Evolutionary conservation across 495 filamentous ascomycete genomes (phyloP).

Genomic region (Penicilliopsis zonata): DNA sequence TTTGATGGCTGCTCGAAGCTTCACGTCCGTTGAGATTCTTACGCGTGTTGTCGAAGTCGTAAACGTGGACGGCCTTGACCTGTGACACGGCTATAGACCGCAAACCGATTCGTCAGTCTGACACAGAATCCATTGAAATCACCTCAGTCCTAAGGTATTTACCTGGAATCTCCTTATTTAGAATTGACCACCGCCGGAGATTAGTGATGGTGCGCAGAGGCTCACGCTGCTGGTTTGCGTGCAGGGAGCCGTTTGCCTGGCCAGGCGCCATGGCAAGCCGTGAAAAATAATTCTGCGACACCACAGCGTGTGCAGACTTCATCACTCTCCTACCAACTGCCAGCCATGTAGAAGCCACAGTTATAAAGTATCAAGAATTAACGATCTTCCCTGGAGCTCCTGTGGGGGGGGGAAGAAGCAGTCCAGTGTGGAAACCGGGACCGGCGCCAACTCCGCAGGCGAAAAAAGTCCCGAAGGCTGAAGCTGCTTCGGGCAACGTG

Average conservation of each 20-base stretch:
- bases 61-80: constrained; percentile 79
- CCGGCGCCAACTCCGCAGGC: too few species aligned
- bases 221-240: constrained; percentile 7
- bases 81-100: constrained; percentile 38
- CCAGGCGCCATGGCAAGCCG: constrained; percentile 15
- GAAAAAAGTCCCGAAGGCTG: too few species aligned
- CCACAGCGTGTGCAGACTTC: constrained; percentile 30
- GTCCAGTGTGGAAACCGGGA: too few species aligned
- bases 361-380: too few species aligned
- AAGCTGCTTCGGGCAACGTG: too few species aligned
- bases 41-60: constrained; percentile 98
- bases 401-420: too few species aligned
- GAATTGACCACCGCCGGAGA: constrained; percentile 70
- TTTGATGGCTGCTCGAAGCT: too few species aligned
- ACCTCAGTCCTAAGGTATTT: too few species aligned
- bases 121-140: constrained; percentile 1
- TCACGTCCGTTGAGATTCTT: constrained; percentile 22
- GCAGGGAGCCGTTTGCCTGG: constrained; percentile 8
- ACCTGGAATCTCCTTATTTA: constrained; percentile 59
- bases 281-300: constrained; percentile 18
- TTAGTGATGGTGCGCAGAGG: constrained; percentile 53
- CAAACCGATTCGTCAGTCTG: not conserved
- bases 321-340: constrained; percentile 6
- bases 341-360: not conserved
- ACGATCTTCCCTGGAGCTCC: too few species aligned